A percentile compares a stretch with the other conserved stretches of the same genome.
Conservation (phyloP, 768 basidiomycete genomes). For the Russula dissimulans region DNA sequence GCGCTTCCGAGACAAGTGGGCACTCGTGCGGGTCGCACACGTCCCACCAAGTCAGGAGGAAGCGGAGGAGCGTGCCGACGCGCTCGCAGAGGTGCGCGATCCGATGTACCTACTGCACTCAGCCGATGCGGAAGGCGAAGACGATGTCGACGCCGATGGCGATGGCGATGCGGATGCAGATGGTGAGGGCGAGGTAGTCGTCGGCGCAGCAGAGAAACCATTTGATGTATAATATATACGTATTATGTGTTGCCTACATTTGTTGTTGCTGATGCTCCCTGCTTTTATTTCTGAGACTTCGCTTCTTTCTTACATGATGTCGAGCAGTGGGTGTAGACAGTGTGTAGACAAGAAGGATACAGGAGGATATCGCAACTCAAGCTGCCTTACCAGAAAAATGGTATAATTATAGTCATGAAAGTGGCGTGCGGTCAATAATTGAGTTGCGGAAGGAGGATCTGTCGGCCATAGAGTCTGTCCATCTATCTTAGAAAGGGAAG, state of each 20-base stretch:
- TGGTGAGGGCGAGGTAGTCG: constrained; percentile 11
- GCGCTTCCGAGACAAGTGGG: constrained; percentile 73
- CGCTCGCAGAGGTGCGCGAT: constrained; percentile 68
- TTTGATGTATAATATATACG: neutral
- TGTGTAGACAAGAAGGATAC: constrained; percentile 13
- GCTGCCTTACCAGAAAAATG: neutral
- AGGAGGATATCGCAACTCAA: constrained; percentile 1
- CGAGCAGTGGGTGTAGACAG: constrained; percentile 3
- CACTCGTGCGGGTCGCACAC: constrained; percentile 66
- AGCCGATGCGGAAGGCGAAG: constrained; percentile 39
- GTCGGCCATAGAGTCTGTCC: constrained; percentile 78
- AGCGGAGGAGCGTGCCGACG: constrained; percentile 68
- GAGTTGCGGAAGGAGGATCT: constrained; percentile 65
- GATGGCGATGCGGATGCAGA: constrained; percentile 4
- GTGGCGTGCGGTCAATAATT: constrained; percentile 25
- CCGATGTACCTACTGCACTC: constrained; percentile 44
- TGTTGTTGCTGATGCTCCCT: neutral
- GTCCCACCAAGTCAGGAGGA: constrained; percentile 65
- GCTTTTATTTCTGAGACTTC: neutral
- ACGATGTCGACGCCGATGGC: constrained; percentile 56
- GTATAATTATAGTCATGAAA: constrained; percentile 23
- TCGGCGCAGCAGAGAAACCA: neutral
- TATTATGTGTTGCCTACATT: neutral
- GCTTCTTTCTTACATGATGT: constrained; percentile 8
- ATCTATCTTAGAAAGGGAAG: neutral